These are phyloP conservation scores for Boletales sp. DNA, from an alignment of 768 basidiomycete species.

Conservation along the genomic window DNA sequence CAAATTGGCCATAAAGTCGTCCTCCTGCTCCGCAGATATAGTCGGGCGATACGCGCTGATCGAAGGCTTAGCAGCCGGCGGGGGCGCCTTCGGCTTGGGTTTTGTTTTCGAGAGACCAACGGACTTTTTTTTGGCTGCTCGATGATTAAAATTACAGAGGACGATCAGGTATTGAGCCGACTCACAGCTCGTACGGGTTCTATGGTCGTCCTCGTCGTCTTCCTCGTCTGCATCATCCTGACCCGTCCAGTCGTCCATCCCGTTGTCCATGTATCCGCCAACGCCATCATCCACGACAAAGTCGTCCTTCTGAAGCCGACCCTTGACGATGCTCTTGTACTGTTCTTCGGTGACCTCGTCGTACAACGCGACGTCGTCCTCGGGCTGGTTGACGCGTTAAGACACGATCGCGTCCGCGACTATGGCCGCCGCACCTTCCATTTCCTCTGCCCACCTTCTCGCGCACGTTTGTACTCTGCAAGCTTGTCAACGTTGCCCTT, in stretches of 20 bases:
- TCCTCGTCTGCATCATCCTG: constrained; percentile 54
- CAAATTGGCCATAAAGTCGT: constrained; percentile 84
- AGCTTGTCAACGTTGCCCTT: constrained; percentile 40
- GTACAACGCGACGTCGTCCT: constrained; percentile 70
- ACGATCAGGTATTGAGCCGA: neutral
- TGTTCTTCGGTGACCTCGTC: constrained; percentile 89
- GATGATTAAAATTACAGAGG: constrained; percentile 6
- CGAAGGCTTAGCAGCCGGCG: constrained; percentile 49
- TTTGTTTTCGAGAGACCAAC: constrained; percentile 32
- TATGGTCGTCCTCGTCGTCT: constrained; percentile 38
- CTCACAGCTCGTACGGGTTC: constrained; percentile 41
- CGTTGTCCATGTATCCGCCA: constrained; percentile 91
- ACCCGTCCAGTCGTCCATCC: constrained; percentile 89
- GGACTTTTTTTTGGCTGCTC: constrained; percentile 27
- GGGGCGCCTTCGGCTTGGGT: constrained; percentile 44
- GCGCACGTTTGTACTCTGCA: constrained; percentile 55
- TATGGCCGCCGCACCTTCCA: constrained; percentile 46
- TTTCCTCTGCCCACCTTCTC: constrained; percentile 55
- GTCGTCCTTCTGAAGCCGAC: constrained; percentile 81
- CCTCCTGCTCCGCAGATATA: constrained; percentile 75
- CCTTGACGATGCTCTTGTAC: constrained; percentile 80
- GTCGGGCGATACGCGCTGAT: constrained; percentile 80
- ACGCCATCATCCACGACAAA: constrained; percentile 95
- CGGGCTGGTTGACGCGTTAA: constrained; percentile 33
- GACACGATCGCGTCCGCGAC: neutral